Conservation (phyloP, 2,329 filamentous ascomycete species). For the Aspergillus nomiae region DNA sequence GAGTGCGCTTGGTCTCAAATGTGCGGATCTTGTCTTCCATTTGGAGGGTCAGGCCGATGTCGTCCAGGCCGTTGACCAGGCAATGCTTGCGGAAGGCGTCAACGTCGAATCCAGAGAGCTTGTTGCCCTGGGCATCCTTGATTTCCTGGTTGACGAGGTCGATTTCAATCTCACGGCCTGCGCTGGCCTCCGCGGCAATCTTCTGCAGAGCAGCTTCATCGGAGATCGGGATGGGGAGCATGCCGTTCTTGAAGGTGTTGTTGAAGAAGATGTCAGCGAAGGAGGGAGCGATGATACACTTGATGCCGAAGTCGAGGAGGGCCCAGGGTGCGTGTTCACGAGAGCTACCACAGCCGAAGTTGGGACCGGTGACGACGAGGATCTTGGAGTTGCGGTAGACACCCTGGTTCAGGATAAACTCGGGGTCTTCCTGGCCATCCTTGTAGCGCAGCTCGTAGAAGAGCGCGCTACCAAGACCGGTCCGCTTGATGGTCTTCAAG, state of each 20-base stretch:
- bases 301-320: constrained; percentile 93
- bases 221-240: constrained; percentile 81
- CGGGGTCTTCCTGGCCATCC: constrained; percentile 72
- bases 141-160: constrained; percentile 85
- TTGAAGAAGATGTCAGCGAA: constrained; percentile 97
- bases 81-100: constrained; percentile 96
- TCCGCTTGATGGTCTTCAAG: constrained; percentile 98
- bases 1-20: constrained; percentile 77
- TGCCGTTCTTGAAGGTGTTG: constrained; percentile 99
- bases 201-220: constrained; percentile 67
- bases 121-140: constrained; percentile 72
- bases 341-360: constrained; percentile 92
- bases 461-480: constrained; percentile 82
- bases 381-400: constrained; percentile 85
- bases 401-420: constrained; percentile 88
- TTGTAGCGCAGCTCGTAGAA: constrained; percentile 85
- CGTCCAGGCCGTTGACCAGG: constrained; percentile 87
- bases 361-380: constrained; percentile 84
- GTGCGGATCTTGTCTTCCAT: constrained; percentile 82
- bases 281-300: constrained; percentile 85
- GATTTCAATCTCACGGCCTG: constrained; percentile 82
- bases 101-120: constrained; percentile 78
- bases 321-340: constrained; percentile 98
- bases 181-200: constrained; percentile 75
- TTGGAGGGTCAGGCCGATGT: constrained; percentile 93